These are phyloP conservation scores for Discostella stelligeroides DNA, from an alignment of 108 stramenopile species.

Conservation along the genomic window DNA sequence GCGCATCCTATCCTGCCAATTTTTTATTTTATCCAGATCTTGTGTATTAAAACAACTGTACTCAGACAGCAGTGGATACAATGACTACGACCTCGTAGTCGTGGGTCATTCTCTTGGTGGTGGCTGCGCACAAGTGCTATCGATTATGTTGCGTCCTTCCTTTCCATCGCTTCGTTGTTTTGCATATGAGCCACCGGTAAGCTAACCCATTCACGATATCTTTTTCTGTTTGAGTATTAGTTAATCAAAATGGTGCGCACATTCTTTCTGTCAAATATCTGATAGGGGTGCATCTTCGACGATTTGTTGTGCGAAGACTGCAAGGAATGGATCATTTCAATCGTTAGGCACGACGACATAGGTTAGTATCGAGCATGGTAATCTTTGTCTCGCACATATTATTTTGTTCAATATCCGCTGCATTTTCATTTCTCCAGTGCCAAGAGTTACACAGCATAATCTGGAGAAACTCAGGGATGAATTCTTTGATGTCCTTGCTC, in stretches of 20 bases:
- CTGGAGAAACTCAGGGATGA: too few relatives aligned
- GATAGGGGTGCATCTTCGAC: slow-evolving; percentile 12
- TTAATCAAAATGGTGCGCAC: background rate
- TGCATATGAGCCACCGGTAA: slow-evolving; percentile 33
- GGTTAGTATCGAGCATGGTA: background rate
- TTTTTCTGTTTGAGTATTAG: slow-evolving; percentile 11
- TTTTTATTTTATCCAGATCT: background rate
- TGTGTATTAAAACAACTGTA: slow-evolving; percentile 25
- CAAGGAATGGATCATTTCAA: slow-evolving; percentile 8
- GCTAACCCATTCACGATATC: background rate
- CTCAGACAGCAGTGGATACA: slow-evolving; percentile 25
- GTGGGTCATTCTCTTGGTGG: too few relatives aligned
- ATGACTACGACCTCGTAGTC: slow-evolving; percentile 32
- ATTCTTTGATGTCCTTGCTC: too few relatives aligned
- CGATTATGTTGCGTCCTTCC: slow-evolving; percentile 51
- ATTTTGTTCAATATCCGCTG: background rate
- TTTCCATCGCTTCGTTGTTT: too few relatives aligned
- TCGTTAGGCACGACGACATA: slow-evolving; percentile 11
- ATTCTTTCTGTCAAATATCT: background rate
- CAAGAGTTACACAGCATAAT: slow-evolving; percentile 41
- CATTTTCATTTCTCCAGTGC: slow-evolving; percentile 23
- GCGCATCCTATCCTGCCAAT: background rate
- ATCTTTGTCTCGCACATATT: background rate
- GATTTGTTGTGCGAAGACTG: slow-evolving; percentile 6
- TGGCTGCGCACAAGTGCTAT: too few relatives aligned